Evolutionary conservation across 2,329 filamentous ascomycete species (phyloP).

Genomic region (Massarina eburnea): DNA sequence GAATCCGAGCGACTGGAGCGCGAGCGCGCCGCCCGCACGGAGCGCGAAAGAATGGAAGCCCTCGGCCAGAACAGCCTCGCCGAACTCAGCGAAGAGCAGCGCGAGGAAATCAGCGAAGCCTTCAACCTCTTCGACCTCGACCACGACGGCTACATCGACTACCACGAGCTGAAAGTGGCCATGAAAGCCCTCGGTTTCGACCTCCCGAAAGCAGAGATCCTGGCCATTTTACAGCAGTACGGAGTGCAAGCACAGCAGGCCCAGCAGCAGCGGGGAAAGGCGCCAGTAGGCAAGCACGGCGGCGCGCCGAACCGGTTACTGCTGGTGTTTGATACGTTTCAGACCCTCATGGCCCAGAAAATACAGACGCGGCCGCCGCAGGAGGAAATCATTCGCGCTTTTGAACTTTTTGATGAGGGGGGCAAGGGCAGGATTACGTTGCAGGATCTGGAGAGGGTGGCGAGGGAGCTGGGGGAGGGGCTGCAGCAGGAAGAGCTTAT

Average conservation of each 20-base stretch:
- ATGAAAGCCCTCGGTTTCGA: conserved; percentile 95
- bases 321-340: conserved; percentile 72
- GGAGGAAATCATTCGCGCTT: conserved; percentile 89
- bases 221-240: conserved; percentile 76
- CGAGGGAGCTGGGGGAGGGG: conserved; percentile 87
- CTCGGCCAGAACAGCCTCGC: conserved; percentile 53
- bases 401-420: conserved; percentile 89
- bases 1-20: conserved; percentile 46
- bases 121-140: conserved; percentile 97
- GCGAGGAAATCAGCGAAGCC: conserved; percentile 93
- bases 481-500: conserved; percentile 89
- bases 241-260: conserved; percentile 48
- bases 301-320: conserved; percentile 58
- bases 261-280: conserved; percentile 3
- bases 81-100: conserved; percentile 79
- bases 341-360: conserved; percentile 72
- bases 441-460: conserved; percentile 83
- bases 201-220: conserved; percentile 81
- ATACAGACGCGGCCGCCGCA: conserved; percentile 81
- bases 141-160: conserved; percentile 91
- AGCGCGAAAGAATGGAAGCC: conserved; percentile 46
- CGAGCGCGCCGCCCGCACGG: conserved; percentile 43
- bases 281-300: conserved; percentile 9
- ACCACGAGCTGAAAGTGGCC: conserved; percentile 96
- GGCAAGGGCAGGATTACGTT: conserved; percentile 89